A percentile compares a stretch with the other conserved stretches of the same genome.
These are phyloP conservation scores for Sungouiozyma ichnusensis DNA, from an alignment of 805 yeast genomes.

Conservation along the genomic window DNA sequence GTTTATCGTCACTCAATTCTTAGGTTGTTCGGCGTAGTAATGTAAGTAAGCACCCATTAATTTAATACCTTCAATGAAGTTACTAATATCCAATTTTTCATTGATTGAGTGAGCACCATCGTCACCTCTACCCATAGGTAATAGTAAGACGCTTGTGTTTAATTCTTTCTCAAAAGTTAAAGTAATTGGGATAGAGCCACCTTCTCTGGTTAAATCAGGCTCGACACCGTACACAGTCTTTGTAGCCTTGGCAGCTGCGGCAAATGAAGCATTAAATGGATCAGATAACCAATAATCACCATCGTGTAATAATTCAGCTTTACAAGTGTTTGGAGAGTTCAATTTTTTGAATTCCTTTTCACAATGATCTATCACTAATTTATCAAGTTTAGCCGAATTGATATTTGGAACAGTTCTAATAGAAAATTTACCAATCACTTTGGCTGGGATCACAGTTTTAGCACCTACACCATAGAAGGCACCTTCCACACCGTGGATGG, in stretches of 20 bases:
- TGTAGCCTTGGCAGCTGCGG: conserved; percentile 92
- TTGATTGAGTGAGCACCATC: conserved; percentile 98
- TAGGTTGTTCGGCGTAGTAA: conserved; percentile 47
- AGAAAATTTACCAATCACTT: conserved; percentile 88
- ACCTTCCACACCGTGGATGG: conserved; percentile 95
- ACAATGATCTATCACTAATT: conserved; percentile 64
- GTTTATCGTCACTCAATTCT: no score
- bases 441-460: conserved; percentile 95
- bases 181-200: conserved; percentile 98
- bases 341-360: conserved; percentile 54
- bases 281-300: conserved; percentile 96
- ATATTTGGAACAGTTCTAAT: conserved; percentile 97
- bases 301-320: conserved; percentile 75
- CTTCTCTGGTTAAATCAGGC: conserved; percentile 97
- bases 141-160: conserved; percentile 72
- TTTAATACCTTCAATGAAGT: conserved; percentile 89
- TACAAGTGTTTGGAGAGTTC: conserved; percentile 64
- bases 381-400: conserved; percentile 65
- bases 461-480: conserved; percentile 95
- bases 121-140: conserved; percentile 98
- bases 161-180: conserved; percentile 82
- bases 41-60: conserved; percentile 90
- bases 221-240: conserved; percentile 89
- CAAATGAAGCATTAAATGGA: conserved; percentile 84
- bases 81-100: conserved; percentile 81